phyloP scores from a whole-genome alignment of 768 basidiomycete genomes.

The Mycena epipterygia region DNA sequence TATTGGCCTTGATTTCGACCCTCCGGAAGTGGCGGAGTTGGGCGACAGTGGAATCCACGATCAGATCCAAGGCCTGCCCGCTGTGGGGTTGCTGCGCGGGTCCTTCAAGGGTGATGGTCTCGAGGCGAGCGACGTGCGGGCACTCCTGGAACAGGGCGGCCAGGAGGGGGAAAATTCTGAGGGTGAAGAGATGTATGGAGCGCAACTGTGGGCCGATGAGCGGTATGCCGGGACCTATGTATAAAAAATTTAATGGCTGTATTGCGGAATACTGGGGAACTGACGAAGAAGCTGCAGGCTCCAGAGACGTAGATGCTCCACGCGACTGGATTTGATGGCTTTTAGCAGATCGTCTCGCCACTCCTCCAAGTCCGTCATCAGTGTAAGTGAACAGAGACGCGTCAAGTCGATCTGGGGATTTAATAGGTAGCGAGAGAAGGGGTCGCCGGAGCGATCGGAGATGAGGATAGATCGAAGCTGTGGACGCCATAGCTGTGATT shows the following conservation, averaged over 20 bases:
- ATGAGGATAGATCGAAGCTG: conserved; percentile 1
- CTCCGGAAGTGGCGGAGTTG: too few species aligned
- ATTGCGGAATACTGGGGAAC: too few species aligned
- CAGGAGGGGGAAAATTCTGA: background rate
- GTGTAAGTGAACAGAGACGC: background rate
- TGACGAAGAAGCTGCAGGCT: background rate
- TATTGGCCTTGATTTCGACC: too few species aligned
- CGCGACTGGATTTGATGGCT: background rate
- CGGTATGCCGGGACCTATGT: background rate
- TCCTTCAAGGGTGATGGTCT: background rate
- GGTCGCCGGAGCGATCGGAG: background rate
- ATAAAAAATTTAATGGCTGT: background rate
- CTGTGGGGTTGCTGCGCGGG: too few species aligned
- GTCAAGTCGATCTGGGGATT: background rate
- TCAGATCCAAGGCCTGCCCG: too few species aligned
- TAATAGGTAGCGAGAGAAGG: background rate
- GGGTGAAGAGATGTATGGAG: background rate
- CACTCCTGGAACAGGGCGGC: background rate
- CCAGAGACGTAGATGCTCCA: background rate
- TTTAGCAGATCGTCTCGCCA: background rate
- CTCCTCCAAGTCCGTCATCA: background rate
- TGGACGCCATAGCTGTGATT: background rate
- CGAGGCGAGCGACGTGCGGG: background rate
- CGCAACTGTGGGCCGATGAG: background rate
- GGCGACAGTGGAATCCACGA: too few species aligned